These are phyloP conservation scores for Vigna unguiculata DNA, from an alignment of 306 rosid species.

Conservation along the genomic window DNA sequence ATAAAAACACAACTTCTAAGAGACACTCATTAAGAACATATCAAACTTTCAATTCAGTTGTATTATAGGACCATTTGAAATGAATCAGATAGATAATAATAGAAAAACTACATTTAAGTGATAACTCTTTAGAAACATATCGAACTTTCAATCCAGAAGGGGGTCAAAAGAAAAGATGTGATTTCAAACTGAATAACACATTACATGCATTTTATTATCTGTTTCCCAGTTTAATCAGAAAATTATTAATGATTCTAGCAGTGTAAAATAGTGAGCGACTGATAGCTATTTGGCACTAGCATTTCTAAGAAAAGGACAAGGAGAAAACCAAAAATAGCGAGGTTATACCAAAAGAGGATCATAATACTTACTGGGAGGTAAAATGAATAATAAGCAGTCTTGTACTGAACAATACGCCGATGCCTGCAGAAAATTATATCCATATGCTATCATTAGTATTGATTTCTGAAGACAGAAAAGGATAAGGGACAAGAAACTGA, in stretches of 20 bases:
- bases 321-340: constrained; percentile 37
- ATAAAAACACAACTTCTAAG: constrained; percentile 9
- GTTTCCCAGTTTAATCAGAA: constrained; percentile 27
- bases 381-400: constrained; percentile 93
- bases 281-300: constrained; percentile 7
- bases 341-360: neutral
- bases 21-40: neutral
- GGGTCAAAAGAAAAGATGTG: constrained; percentile 6
- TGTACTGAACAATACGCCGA: constrained; percentile 90
- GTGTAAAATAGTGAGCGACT: neutral
- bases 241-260: constrained; percentile 9
- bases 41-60: neutral
- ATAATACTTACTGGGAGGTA: constrained; percentile 83
- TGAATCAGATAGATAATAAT: neutral
- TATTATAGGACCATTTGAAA: constrained; percentile 16
- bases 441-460: constrained; percentile 11
- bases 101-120: too few relatives aligned
- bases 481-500: constrained; percentile 19
- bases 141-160: neutral
- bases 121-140: too few relatives aligned
- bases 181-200: constrained; percentile 22
- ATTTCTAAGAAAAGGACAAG: constrained; percentile 23
- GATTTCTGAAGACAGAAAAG: constrained; percentile 15
- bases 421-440: constrained; percentile 68
- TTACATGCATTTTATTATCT: neutral